Evolutionary conservation across 139 green algal genomes (phyloP), one percentile per base, ranked within the genome.

Genomic region (Chlorella sp.): DNA sequence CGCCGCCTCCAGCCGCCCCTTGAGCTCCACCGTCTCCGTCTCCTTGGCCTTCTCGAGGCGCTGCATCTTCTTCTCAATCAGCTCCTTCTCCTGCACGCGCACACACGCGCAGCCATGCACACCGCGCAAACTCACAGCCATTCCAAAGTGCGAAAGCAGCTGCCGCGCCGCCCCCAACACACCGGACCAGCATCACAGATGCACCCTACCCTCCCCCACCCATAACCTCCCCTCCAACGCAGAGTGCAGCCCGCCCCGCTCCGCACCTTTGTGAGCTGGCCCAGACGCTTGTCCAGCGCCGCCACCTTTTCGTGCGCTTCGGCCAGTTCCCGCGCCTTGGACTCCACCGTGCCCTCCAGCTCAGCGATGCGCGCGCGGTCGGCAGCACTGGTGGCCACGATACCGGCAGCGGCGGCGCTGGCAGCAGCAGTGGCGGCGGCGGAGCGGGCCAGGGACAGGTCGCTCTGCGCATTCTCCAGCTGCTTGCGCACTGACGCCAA

Each of bases 41-140:
- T 76, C 74, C 69, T 88, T 87, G 32, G 77, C 74, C 74, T 87
- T 87, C 72, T 96, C 87, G 31, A 92, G 73, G 20, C 91, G 85
- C 69, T 84, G 77, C 76, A 96, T 77, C 87, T 96, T 96, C 66
- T 90, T 88, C 77, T 96, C 89, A 69, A 93, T 77, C 55, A 93
- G 74, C 72, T 91, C 86, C 59, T 86, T 62, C 63, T 31, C 42
- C 42, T 55, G 42, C 10, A 55, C 10, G 17, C 42, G 17, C 42
- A 55, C n/a, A n/a, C n/a, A n/a, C n/a, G n/a, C n/a, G n/a, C n/a
- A n/a, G n/a, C n/a, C n/a, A n/a, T n/a, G n/a, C n/a, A n/a, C n/a
- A n/a, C n/a, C n/a, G n/a, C n/a, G n/a, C n/a, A n/a, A n/a, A n/a
- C n/a, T n/a, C n/a, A n/a, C n/a, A n/a, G n/a, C n/a, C n/a, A n/a